Evolutionary conservation across 176 grass and related monocot species (phyloP), one percentile per base, ranked within the genome.

Genomic region (Carex littledalei): DNA sequence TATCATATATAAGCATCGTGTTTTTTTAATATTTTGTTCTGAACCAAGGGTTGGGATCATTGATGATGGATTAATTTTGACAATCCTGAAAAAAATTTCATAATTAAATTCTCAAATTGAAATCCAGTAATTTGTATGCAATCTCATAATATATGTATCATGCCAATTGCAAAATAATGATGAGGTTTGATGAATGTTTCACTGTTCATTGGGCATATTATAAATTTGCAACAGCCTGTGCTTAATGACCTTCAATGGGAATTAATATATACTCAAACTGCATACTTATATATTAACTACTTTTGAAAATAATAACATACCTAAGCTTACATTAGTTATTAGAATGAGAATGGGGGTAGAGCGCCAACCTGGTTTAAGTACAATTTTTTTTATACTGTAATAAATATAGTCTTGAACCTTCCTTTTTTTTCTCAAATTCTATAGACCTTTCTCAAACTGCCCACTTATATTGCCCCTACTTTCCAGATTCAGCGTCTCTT

Each of bases 401-500:
- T 52, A 63, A 35, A 54, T 52, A 62, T 78, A 47, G 8, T 76
- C 29, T 53, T 31, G 12, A 13, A 35, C 37, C 17, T 59, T 54
- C 35, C 15, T 37, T 0, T 10, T 81, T 29, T 39, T 22, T 69
- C 43, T 81, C 15, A 47, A 3, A 60, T 78, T 50, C 31, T 29
- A 8, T 89, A 63, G 35, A n/a, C 10, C 6, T 26, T 76, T 21
- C 13, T 37, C 69, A 10, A 7, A 2, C 15, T 9, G 7, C 61
- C 32, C 71, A 69, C 45, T 86, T 4, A 64, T 5, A 2, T 1
- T 75, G 9, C 43, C 49, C 63, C 1, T 50, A 52, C 79, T 69
- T 75, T 78, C 20, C 85, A 99, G 96, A 99, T 89, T 95, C 93
- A 2, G 96, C 96, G 35, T 99, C 96, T 0, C 85, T 95, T 50